Conservation (phyloP, 1,139 yeast species). For the Debaryomyces nepalensis region DNA sequence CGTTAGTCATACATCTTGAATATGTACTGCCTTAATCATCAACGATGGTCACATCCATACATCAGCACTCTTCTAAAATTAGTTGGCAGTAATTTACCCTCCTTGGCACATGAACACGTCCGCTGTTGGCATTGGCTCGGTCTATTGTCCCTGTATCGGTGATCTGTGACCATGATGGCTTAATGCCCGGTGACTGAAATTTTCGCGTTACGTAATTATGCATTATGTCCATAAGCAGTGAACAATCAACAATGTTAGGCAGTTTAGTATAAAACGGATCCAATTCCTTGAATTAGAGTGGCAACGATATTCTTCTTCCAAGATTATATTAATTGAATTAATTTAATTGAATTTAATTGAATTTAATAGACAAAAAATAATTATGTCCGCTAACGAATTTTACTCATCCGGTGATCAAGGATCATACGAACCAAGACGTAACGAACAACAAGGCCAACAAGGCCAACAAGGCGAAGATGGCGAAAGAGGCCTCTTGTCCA, state of each 20-base stretch:
- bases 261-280: conserved; percentile 7
- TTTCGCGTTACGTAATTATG: conserved; percentile 9
- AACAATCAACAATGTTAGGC: conserved; percentile 2
- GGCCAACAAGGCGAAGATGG: conserved; percentile 37
- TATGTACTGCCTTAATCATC: too few relatives aligned
- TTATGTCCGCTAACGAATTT: conserved; percentile 68
- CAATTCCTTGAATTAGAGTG: too few relatives aligned
- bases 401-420: conserved; percentile 55
- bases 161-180: neutral
- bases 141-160: conserved; percentile 1
- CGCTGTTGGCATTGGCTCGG: neutral
- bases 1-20: too few relatives aligned
- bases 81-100: too few relatives aligned
- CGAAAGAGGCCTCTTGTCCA: conserved; percentile 61
- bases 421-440: conserved; percentile 31
- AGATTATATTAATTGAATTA: conserved; percentile 1
- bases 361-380: conserved; percentile 5
- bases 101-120: too few relatives aligned
- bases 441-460: conserved; percentile 27
- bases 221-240: conserved; percentile 2
- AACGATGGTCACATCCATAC: too few relatives aligned
- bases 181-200: conserved; percentile 5
- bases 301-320: neutral
- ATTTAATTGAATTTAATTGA: conserved; percentile 1
- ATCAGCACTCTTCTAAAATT: too few relatives aligned